Evolutionary conservation across 2,329 filamentous ascomycete species (phyloP).

Genomic region (Alternaria sp.): DNA sequence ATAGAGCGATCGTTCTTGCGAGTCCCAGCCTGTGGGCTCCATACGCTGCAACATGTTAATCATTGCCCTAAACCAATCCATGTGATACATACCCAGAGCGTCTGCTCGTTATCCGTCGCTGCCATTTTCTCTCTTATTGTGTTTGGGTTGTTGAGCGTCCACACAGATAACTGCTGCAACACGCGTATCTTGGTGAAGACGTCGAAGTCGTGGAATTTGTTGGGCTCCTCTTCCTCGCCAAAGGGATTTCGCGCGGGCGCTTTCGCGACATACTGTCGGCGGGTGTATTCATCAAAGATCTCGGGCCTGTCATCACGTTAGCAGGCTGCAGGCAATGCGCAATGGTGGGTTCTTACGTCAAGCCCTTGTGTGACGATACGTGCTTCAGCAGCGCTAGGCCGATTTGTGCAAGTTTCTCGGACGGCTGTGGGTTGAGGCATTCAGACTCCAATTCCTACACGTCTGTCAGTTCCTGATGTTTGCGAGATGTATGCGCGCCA

Average conservation of each 20-base stretch:
- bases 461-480: slow-evolving; percentile 37
- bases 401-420: slow-evolving; percentile 78
- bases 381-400: slow-evolving; percentile 89
- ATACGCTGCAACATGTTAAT: slow-evolving; percentile 61
- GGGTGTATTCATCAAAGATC: slow-evolving; percentile 91
- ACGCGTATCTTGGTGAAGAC: slow-evolving; percentile 82
- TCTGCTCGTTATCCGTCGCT: slow-evolving; percentile 82
- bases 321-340: slow-evolving; percentile 2
- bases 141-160: slow-evolving; percentile 88
- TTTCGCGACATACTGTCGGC: slow-evolving; percentile 86
- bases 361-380: slow-evolving; percentile 89
- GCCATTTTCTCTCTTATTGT: slow-evolving; percentile 86
- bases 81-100: slow-evolving; percentile 74
- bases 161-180: slow-evolving; percentile 86
- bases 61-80: not conserved
- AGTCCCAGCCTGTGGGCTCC: slow-evolving; percentile 87
- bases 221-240: slow-evolving; percentile 75
- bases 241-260: slow-evolving; percentile 84
- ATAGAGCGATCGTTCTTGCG: slow-evolving; percentile 84
- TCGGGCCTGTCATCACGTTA: slow-evolving; percentile 67
- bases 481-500: slow-evolving; percentile 21
- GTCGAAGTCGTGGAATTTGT: slow-evolving; percentile 82
- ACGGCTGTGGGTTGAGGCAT: slow-evolving; percentile 78
- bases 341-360: slow-evolving; percentile 71
- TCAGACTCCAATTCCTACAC: slow-evolving; percentile 84